Conservation (phyloP, 2,329 filamentous ascomycete species). For the Coniochaeta sp. region DNA sequence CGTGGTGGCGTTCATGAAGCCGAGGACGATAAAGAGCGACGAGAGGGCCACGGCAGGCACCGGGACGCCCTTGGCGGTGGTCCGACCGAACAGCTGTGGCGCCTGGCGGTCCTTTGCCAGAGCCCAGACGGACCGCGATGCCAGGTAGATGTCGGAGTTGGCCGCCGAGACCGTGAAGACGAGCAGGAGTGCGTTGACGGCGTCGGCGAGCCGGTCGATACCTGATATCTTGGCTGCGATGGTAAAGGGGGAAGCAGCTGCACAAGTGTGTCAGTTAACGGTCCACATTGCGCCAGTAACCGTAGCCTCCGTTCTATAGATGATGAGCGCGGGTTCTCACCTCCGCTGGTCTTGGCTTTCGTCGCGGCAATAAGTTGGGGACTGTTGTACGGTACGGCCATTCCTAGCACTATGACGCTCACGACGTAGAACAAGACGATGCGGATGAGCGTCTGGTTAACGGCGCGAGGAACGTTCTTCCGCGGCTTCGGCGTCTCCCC, state of each 20-base stretch:
- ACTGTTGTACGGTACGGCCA: slow-evolving; percentile 57
- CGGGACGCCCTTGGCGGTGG: slow-evolving; percentile 30
- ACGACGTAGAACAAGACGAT: slow-evolving; percentile 64
- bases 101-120: slow-evolving; percentile 33
- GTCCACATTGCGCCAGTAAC: too few relatives aligned
- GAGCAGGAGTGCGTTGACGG: slow-evolving; percentile 55
- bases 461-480: slow-evolving; percentile 58
- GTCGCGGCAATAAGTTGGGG: slow-evolving; percentile 31
- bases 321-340: slow-evolving; percentile 6
- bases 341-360: slow-evolving; percentile 25
- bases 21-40: slow-evolving; percentile 27
- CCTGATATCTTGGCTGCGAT: slow-evolving; percentile 45
- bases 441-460: slow-evolving; percentile 62
- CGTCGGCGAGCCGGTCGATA: slow-evolving; percentile 42
- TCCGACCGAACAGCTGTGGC: slow-evolving; percentile 24
- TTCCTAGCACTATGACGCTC: slow-evolving; percentile 58
- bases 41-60: slow-evolving; percentile 28
- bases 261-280: slow-evolving; percentile 1
- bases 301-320: not conserved
- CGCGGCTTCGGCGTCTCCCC: slow-evolving; percentile 62
- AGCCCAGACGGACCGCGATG: slow-evolving; percentile 30
- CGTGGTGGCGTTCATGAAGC: slow-evolving; percentile 31
- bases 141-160: slow-evolving; percentile 49
- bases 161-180: slow-evolving; percentile 52
- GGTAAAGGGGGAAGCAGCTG: slow-evolving; percentile 44